These are phyloP conservation scores for Pseudocercospora musae DNA, from an alignment of 2,329 filamentous ascomycete genomes.

Conservation along the genomic window DNA sequence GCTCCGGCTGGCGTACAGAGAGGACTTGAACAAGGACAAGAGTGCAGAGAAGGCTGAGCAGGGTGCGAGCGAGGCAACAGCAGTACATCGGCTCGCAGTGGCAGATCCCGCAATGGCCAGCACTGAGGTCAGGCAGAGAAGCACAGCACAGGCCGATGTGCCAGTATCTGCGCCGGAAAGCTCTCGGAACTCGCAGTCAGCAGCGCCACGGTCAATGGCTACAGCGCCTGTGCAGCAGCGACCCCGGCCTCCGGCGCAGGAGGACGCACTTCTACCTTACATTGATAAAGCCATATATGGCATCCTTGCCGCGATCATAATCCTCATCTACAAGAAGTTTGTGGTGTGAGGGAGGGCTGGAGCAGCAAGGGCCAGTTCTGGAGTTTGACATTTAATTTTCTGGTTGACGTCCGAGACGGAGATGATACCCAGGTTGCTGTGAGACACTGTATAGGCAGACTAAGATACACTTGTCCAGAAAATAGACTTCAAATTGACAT, in stretches of 20 bases:
- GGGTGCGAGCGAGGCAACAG: conserved; percentile 1
- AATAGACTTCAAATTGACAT: neutral
- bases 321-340: conserved; percentile 55
- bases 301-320: conserved; percentile 64
- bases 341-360: conserved; percentile 7
- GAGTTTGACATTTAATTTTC: neutral
- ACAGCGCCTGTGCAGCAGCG: conserved; percentile 14
- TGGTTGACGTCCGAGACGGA: neutral
- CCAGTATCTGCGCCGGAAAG: conserved; percentile 3
- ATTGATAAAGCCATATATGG: conserved; percentile 77
- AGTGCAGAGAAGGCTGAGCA: conserved; percentile 20
- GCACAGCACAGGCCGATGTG: neutral
- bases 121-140: neutral
- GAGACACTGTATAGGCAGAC: neutral
- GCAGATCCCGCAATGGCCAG: conserved; percentile 2
- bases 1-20: conserved; percentile 66
- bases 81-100: conserved; percentile 15
- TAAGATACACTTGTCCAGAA: neutral
- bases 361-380: neutral
- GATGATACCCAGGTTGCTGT: conserved; percentile 1
- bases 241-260: conserved; percentile 19
- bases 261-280: conserved; percentile 65
- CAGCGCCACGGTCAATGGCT: conserved; percentile 13
- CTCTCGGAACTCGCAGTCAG: neutral
- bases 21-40: conserved; percentile 56